These are phyloP conservation scores for Pugionium cornutum DNA, from an alignment of 345 rosid genomes.

Conservation along the genomic window DNA sequence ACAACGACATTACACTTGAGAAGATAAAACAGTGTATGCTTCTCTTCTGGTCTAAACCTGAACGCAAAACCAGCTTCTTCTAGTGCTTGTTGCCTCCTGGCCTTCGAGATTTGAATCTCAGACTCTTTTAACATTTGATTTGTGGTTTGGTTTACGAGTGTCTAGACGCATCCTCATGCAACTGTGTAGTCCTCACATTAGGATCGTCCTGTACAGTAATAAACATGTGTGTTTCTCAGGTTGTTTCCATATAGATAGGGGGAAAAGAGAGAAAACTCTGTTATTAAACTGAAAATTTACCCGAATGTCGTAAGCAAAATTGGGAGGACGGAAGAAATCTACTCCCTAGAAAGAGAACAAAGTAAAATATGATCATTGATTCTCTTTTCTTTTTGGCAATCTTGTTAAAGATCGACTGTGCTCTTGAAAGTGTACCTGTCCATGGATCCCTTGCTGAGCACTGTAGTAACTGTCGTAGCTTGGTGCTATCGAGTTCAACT, in stretches of 20 bases:
- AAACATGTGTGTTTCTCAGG: slow-evolving; percentile 3
- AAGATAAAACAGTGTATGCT: slow-evolving; percentile 17
- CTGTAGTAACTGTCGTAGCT: slow-evolving; percentile 57
- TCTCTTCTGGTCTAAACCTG: slow-evolving; percentile 22
- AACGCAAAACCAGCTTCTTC: slow-evolving; percentile 5
- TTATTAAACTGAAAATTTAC: slow-evolving; percentile 36
- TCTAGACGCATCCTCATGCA: slow-evolving; percentile 77
- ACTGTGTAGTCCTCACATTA: slow-evolving; percentile 63
- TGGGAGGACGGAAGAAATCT: slow-evolving; percentile 69
- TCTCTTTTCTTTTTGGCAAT: too few relatives aligned
- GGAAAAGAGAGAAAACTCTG: not conserved
- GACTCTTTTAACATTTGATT: slow-evolving; percentile 16
- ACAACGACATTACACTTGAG: slow-evolving; percentile 32
- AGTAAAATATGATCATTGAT: not conserved
- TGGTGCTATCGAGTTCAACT: slow-evolving; percentile 57
- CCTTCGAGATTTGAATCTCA: slow-evolving; percentile 15
- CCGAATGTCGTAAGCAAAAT: slow-evolving; percentile 54
- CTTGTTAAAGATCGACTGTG: too few relatives aligned
- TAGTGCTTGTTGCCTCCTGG: not conserved
- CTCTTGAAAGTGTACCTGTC: slow-evolving; percentile 46
- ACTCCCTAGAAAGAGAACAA: slow-evolving; percentile 45
- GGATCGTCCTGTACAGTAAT: slow-evolving; percentile 61
- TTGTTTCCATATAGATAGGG: not conserved
- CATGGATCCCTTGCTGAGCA: slow-evolving; percentile 58
- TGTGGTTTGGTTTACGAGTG: slow-evolving; percentile 46